Evolutionary conservation across 805 yeast species (phyloP).

Genomic region (Cephaloascus albidus): DNA sequence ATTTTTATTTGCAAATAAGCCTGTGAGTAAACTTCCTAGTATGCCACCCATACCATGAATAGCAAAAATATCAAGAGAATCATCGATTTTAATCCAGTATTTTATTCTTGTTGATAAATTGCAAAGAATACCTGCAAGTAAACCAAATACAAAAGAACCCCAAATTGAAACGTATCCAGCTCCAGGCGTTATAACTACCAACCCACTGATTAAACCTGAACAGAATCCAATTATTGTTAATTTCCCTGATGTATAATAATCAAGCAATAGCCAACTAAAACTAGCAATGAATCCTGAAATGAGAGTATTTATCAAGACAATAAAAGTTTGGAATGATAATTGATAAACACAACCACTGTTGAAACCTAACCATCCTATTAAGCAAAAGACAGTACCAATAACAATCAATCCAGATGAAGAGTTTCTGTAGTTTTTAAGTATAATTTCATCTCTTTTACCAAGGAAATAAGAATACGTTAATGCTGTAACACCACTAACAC

Average conservation of each 20-base stretch:
- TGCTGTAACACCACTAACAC: slow-evolving; percentile 35
- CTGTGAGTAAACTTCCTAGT: slow-evolving; percentile 76
- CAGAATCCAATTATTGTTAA: slow-evolving; percentile 95
- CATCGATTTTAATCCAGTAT: slow-evolving; percentile 67
- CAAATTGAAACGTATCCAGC: slow-evolving; percentile 95
- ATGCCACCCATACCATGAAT: slow-evolving; percentile 93
- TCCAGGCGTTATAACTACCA: slow-evolving; percentile 94
- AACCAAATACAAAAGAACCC: slow-evolving; percentile 79
- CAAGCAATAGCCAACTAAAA: slow-evolving; percentile 88
- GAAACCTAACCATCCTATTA: slow-evolving; percentile 84
- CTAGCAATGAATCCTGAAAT: slow-evolving; percentile 93
- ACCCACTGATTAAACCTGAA: slow-evolving; percentile 88
- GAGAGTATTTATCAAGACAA: slow-evolving; percentile 89
- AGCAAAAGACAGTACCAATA: slow-evolving; percentile 18
- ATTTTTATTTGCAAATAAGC: slow-evolving; percentile 87
- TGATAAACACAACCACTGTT: slow-evolving; percentile 98
- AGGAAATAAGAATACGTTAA: slow-evolving; percentile 31
- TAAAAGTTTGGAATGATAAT: slow-evolving; percentile 87
- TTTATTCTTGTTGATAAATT: slow-evolving; percentile 83
- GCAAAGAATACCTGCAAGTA: slow-evolving; percentile 66
- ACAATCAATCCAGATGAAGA: slow-evolving; percentile 23
- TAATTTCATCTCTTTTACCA: slow-evolving; percentile 31
- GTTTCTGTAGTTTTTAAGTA: slow-evolving; percentile 23
- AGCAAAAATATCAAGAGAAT: slow-evolving; percentile 91
- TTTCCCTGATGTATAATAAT: slow-evolving; percentile 77